A percentile compares a stretch with the other conserved stretches of the same genome.
Evolutionary conservation across 2,329 filamentous ascomycete species (phyloP).

Genomic region (Calonectria pseudoturangicola): DNA sequence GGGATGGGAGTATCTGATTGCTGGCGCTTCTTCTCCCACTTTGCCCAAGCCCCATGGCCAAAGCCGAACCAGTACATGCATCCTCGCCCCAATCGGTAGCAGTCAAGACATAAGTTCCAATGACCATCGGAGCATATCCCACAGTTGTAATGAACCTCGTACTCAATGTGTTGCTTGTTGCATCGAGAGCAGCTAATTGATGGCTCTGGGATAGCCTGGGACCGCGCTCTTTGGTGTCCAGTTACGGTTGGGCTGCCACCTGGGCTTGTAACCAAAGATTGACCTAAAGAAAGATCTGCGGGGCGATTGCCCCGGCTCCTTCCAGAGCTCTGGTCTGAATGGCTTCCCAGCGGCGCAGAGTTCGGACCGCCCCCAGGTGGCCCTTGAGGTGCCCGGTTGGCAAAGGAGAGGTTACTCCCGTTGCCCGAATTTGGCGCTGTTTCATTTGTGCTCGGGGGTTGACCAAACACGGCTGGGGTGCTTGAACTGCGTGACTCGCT

Average conservation of each 20-base stretch:
- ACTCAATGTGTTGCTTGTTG: constrained; percentile 83
- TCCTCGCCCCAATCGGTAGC: constrained; percentile 85
- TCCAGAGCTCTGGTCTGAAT: constrained; percentile 49
- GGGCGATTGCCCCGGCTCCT: constrained; percentile 59
- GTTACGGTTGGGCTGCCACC: constrained; percentile 57
- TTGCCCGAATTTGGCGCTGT: constrained; percentile 40
- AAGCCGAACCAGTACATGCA: constrained; percentile 95
- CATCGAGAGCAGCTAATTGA: constrained; percentile 85
- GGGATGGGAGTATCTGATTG: constrained; percentile 63
- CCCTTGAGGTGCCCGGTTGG: constrained; percentile 59
- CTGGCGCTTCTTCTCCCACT: constrained; percentile 75
- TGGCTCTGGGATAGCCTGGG: constrained; percentile 80
- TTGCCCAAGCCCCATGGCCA: constrained; percentile 80
- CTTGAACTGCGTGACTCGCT: constrained; percentile 66
- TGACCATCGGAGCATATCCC: constrained; percentile 79
- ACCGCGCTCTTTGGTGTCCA: constrained; percentile 63
- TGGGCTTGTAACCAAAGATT: constrained; percentile 58
- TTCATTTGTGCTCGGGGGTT: constrained; percentile 51
- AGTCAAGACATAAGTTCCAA: constrained; percentile 87
- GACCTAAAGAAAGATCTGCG: constrained; percentile 63
- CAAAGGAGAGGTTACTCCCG: constrained; percentile 60
- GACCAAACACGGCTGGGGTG: constrained; percentile 57
- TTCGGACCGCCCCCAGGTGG: constrained; percentile 39
- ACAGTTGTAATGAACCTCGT: constrained; percentile 91
- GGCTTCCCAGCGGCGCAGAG: constrained; percentile 35